Base-by-base conservation (phyloP, 163 green algal genomes). In the Picocystis sp. region DNA sequence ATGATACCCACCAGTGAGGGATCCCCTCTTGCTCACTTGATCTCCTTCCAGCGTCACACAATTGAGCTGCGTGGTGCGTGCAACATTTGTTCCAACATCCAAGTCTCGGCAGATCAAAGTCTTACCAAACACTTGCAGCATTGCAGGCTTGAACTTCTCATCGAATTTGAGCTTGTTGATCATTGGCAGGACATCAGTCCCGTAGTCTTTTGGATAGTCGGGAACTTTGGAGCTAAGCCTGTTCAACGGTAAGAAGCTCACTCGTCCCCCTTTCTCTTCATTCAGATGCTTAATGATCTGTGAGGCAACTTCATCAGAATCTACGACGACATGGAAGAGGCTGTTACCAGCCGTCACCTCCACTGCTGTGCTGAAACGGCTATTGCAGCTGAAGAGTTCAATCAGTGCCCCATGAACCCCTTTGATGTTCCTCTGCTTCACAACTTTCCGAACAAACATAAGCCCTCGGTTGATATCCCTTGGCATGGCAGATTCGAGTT, bases 231-330 rank as follows among this genome's bases (percentile, higher is more conserved):
- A 24, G 44, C 42, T 34, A 38, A 93, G 58, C 22, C 67, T 65
- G 72, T 93, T 89, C 22, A 97, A 73, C 0, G 89, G 90, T 61
- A 95, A 81, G 65, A 95, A 96, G 2, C 83, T 94, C 3, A 89
- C 74, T 8, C 90, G 71, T 1, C 89, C 89, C 11, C 57, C 67
- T 53, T 79, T 83, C 25, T 70, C 56, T 10, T 61, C 43, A 33
- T 77, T 81, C 22, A 98, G 71, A 34, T 81, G 57, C 13, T 66
- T 33, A 5, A 85, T 76, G 19, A 94, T 74, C 11, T 64, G 42
- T 11, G 81, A 57, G 2, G 83, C 86, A 8, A 87, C 64, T 23
- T 80, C 69, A 48, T 92, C 81, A 13, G 59, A 67, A 22, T 97
- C 86, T 34, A 95, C 86, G 47, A 98, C 80, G 19, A 96, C 72